These are phyloP conservation scores for Penicillium hordei DNA, from an alignment of 2,329 filamentous ascomycete species.

Conservation along the genomic window DNA sequence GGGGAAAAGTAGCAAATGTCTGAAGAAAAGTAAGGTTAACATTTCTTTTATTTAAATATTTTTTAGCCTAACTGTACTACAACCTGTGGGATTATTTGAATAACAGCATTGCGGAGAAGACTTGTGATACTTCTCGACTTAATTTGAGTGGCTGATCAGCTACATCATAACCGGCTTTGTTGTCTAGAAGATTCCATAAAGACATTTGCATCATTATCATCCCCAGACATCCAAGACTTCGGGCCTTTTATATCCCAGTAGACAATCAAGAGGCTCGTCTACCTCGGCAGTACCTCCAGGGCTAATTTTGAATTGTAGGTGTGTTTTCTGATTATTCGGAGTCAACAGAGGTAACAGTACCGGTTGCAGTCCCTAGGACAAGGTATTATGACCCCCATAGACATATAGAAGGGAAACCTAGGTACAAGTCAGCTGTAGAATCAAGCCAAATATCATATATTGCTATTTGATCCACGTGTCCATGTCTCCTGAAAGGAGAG, in stretches of 20 bases:
- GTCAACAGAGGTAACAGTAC: neutral
- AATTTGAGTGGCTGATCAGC: neutral
- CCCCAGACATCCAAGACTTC: neutral
- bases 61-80: neutral
- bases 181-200: constrained; percentile 10
- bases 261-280: neutral
- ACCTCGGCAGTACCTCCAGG: neutral
- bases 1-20: neutral
- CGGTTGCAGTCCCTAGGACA: neutral
- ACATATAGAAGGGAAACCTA: neutral
- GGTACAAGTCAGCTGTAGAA: neutral
- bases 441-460: neutral
- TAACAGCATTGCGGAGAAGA: neutral
- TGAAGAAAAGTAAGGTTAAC: neutral
- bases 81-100: neutral
- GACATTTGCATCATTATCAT: neutral
- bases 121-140: neutral
- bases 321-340: neutral
- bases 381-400: neutral
- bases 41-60: neutral
- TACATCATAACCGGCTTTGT: constrained; percentile 3
- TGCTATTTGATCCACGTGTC: neutral
- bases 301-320: neutral
- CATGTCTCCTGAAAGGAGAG: neutral
- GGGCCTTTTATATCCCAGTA: neutral